Base-by-base conservation (phyloP, 768 basidiomycete species). In the Trichaptum fuscoviolaceum region DNA sequence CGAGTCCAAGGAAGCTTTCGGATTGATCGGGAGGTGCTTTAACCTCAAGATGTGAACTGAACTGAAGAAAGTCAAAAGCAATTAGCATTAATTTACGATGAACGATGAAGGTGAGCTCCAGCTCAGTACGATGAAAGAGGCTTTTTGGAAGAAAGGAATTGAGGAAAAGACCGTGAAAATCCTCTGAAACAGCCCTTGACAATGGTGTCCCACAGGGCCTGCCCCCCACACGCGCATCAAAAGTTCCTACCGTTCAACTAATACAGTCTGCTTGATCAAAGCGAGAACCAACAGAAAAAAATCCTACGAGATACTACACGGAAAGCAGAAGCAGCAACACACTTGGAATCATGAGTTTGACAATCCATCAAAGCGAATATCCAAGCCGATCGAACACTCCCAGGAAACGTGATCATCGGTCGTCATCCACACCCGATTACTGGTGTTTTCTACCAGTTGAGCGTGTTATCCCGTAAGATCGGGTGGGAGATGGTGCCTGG, bases 381-480 rank as follows among this genome's bases (percentile, higher is more conserved):
- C 20, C 15, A 26, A 60, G 57, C 10, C 57, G 26, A 68, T 63
- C 42, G 30, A 34, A 67, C 35, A 34, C 57, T 30, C 34, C 57
- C 24, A 2, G 2, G n/a, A 63, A 24, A 35, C 63, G 30, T 63
- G 12, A 63, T 30, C 63, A 63, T 63, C 10, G 24, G 10, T 52
- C 42, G 42, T 52, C 42, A 61, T 61, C 60, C 58, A 57, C 42
- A 52, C 24, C 63, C 34, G 57, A 4, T 15, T 20, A 42, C 27
- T 12, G 17, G 35, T 42, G 36, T n/a, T 70, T 81, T n/a, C n/a
- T 80, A 94, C 91, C 92, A 94, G 75, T 92, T 91, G 86, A 93
- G 86, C 70, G 87, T 93, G 77, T 88, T 94, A 78, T 92, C 89
- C 73, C 84, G 80, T 77, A 95, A 73, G 67, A 93, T 84, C 24